Base-by-base conservation (phyloP, 805 yeast genomes). In the Kodamaea laetipori region DNA sequence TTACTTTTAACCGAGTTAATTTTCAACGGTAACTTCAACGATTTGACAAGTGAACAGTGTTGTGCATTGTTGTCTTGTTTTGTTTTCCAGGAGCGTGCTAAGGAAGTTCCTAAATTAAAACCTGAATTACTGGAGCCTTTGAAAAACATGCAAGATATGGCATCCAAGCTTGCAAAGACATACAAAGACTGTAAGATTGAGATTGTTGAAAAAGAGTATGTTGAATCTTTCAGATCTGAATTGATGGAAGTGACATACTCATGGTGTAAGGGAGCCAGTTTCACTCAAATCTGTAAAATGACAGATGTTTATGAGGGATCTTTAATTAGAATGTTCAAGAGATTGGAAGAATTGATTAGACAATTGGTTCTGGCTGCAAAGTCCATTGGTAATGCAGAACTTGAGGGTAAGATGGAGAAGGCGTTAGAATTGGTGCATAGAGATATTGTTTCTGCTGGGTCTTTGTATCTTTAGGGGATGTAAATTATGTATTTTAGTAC, bases 231-330 rank as follows among this genome's bases (percentile, higher is more conserved):
- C 72, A 82, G 95, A 66, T 84, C 90, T 13, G 96, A 94, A 60
- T 74, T 94, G 48, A 92, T 94, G 98, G 98, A 90, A 62, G 97
- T 94, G 40, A 97, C 94, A 1, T 89, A 71, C 64, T 86, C 92
- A 37, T 94, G 99, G 99, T 89, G 97, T 64, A 84, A 85, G 60
- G 98, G 98, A 13, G 97, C 96, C 5, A 73, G 94, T 0, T 94
- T 94, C 65, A 92, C 97, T 0, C 97, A 92, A 62, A 92, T 94
- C 50, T 92, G 98, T 71, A 92, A 92, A 65, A 90, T 94, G 97
- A 94, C 99, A 0, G 99, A 94, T 60, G 98, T 94, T 34, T 94
- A 92, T 55, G 99, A 94, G 70, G 99, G 99, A 32, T 85, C 95
- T 16, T 76, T 94, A 59, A 92, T 94, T 52, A 82, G 99, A 62